Base-by-base conservation (phyloP, 371 early-diverging fungal genomes). In the Synchytrium microbalum region DNA sequence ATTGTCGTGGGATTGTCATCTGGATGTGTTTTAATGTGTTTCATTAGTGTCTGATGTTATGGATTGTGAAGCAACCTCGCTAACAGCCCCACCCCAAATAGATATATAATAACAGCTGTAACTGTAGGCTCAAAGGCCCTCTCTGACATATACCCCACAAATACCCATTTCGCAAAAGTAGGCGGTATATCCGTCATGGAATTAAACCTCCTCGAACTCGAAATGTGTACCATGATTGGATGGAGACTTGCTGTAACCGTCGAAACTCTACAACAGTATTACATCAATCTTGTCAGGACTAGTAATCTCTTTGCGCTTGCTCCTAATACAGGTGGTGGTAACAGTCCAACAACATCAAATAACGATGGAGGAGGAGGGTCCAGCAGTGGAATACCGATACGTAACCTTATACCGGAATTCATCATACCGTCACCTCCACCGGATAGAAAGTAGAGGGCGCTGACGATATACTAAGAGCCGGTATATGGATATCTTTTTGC, bases 141-240 rank as follows among this genome's bases (percentile, higher is more conserved):
- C 53, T 33, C 1, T 19, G 30, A 32, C 58, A 58, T 58, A 25
- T 63, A 26, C n/a, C 33, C 24, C 57, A 26, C 8, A 58, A 51
- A 51, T 30, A 26, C 55, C 57, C 24, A 54, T 54, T 27, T 38
- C 46, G 19, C 51, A 31, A 2, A 63, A 53, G 95, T 98, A 23
- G 98, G 98, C n/a, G 98, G 98, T 8, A 81, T 98, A 29, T 85
- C 91, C 24, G 84, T 90, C 26, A 87, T 88, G 65, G 98, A 98
- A 74, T 78, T 98, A 29, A 96, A 96, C 72, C 78, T 91, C n/a
- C 75, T 98, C 25, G 98, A 98, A 70, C 75, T 98, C 60, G 97
- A 95, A 70, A 87, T 98, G 67, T 70, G 93, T 62, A 78, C 78
- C 10, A 72, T 92, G 66, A 88, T 95, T 58, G 88, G 92, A 58